Evolutionary conservation across 2,329 filamentous ascomycete genomes (phyloP).

Genomic region (Verticillium tricorpus): DNA sequence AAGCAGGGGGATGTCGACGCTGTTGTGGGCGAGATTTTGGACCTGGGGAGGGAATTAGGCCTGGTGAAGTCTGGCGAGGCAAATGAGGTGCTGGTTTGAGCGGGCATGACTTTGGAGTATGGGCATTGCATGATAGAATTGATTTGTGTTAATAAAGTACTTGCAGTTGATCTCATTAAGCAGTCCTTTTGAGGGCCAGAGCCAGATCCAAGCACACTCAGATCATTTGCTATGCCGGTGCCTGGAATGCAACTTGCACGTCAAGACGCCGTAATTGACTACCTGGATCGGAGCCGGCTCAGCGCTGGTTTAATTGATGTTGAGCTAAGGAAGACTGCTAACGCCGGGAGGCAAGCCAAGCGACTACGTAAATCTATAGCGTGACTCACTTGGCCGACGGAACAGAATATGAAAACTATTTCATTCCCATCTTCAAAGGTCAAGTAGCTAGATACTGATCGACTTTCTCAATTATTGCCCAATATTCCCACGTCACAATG

Average conservation of each 20-base stretch:
- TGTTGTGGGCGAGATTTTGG: slow-evolving; percentile 47
- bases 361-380: not conserved
- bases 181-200: no score
- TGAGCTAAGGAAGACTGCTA: not conserved
- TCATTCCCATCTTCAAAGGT: not conserved
- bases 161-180: not conserved
- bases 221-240: no score
- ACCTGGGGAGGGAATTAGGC: slow-evolving; percentile 36
- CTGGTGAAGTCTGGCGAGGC: not conserved
- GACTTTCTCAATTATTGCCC: not conserved
- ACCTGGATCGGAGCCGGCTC: no score
- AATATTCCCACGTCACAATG: not conserved
- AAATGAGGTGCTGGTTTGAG: not conserved
- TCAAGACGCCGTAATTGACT: no score
- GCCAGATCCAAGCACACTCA: no score
- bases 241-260: no score
- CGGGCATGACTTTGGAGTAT: not conserved
- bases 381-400: not conserved
- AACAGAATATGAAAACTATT: not conserved
- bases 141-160: no score
- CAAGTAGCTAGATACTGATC: not conserved
- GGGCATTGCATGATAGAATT: not conserved
- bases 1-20: slow-evolving; percentile 60
- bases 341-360: not conserved
- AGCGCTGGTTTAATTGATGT: not conserved